Evolutionary conservation across 495 filamentous ascomycete species (phyloP), one percentile per base, ranked within the genome.

Genomic region (Penicillium crystallinum): DNA sequence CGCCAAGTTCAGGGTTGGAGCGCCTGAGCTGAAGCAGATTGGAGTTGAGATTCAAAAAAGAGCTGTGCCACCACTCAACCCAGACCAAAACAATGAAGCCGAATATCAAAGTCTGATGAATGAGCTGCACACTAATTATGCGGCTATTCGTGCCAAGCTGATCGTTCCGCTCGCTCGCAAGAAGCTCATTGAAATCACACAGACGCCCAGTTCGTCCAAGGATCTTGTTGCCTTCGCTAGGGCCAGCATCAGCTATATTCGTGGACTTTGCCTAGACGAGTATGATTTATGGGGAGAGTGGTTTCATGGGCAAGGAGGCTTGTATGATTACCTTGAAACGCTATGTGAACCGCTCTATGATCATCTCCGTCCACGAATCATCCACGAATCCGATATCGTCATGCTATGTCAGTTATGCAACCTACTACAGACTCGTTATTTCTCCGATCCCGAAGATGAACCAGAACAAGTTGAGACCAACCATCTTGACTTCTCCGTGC

Each of bases 321-420:
- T 89, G 4, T 85, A 85, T 48, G 84, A 88, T 36, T 89, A 87
- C 54, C 65, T 90, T 0, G 86, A 89, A 51, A 77, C 83, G 3
- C 76, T 89, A 27, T 87, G 84, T 58, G 86, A 89, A 66, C 84
- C 86, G 8, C 68, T 89, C n/a, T 87, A 87, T 57, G 86, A 90
- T 51, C 75, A 87, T 56, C 72, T 90, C 19, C 76, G 82, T 29
- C 86, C 86, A 7, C 73, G 79, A 27, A 87, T 83, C 19, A 86
- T 88, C 37, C 84, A 85, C 55, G 86, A 89, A 62, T 84, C 77
- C 17, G 81, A 80, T 71, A 73, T 87, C 56, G 58, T 90, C 72
- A 81, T 87, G 71, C 79, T 92, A 4, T 95, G 90, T 68, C 87
- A 89, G 58, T 71, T 96, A 1, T 85, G 90, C 49, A 85, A 84